Conservation (phyloP, 192 early-diverging fungal genomes). For the Podila horticola region DNA sequence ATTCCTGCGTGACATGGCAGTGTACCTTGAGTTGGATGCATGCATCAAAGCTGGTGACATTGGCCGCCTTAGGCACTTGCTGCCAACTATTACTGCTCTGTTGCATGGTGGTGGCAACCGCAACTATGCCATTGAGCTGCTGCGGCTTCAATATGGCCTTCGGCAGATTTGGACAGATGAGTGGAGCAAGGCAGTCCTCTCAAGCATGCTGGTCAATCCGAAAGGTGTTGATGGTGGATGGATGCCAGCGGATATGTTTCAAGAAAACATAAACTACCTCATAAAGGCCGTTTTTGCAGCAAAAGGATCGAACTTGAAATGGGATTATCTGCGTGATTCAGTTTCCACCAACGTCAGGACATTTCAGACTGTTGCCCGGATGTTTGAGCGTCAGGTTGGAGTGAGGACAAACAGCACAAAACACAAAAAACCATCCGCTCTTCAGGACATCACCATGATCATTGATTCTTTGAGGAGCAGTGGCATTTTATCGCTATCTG, state of each 20-base stretch:
- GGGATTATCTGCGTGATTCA: constrained; percentile 11
- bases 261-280: constrained; percentile 31
- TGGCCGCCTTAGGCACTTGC: constrained; percentile 4
- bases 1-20: constrained; percentile 10
- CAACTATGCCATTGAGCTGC: constrained; percentile 22
- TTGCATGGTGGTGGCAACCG: constrained; percentile 28
- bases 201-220: constrained; percentile 18
- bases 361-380: constrained; percentile 15
- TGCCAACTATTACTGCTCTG: constrained; percentile 19
- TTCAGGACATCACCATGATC: not conserved
- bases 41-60: constrained; percentile 19
- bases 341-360: constrained; percentile 28
- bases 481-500: constrained; percentile 2
- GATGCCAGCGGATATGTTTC: constrained; percentile 24
- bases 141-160: constrained; percentile 14
- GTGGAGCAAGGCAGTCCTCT: not conserved
- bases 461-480: not conserved
- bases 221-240: constrained; percentile 24
- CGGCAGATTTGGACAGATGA: constrained; percentile 13
- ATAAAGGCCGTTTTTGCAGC: constrained; percentile 17
- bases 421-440: constrained; percentile 10
- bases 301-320: constrained; percentile 22
- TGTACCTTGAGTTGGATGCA: constrained; percentile 8
- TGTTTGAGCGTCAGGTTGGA: constrained; percentile 19
- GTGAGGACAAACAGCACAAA: constrained; percentile 2